Percentiles rank a stretch among this genome's conserved stretches.
Conservation (phyloP, 208 protist genomes). For the Chromosphaera perkinsii region DNA sequence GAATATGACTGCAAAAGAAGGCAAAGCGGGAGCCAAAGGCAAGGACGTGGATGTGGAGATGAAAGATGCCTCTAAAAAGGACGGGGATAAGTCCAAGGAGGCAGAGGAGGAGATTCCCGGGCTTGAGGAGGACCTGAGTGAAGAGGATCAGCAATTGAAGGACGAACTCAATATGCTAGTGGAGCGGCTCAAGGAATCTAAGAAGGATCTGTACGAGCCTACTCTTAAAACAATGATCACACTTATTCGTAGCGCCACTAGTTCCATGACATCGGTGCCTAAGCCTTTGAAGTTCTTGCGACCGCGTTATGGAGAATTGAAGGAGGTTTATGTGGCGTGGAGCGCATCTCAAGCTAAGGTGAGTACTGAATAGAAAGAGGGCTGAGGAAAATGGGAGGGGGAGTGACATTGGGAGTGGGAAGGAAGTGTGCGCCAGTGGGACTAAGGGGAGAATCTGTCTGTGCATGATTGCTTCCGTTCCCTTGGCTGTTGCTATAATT, state of each 20-base stretch:
- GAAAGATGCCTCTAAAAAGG: too few species aligned
- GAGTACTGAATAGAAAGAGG: slow-evolving; percentile 28
- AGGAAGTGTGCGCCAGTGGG: too few species aligned
- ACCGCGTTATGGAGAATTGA: slow-evolving; percentile 81
- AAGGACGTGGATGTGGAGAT: too few species aligned
- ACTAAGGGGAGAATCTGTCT: too few species aligned
- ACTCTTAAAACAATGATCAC: slow-evolving; percentile 82
- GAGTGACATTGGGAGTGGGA: too few species aligned
- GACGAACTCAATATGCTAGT: slow-evolving; percentile 85
- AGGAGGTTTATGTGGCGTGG: slow-evolving; percentile 68
- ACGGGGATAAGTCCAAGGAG: too few species aligned
- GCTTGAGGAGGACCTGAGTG: slow-evolving; percentile 28
- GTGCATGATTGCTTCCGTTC: too few species aligned
- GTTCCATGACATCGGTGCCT: slow-evolving; percentile 95
- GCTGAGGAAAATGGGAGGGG: too few species aligned
- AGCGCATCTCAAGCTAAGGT: slow-evolving; percentile 38
- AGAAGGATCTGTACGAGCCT: slow-evolving; percentile 63
- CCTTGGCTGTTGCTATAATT: too few species aligned
- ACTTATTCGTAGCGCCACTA: slow-evolving; percentile 85
- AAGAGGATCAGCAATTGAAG: slow-evolving; percentile 86
- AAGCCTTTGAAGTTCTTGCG: slow-evolving; percentile 98
- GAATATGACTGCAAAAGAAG: too few species aligned
- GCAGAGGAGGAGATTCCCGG: too few species aligned
- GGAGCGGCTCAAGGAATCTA: slow-evolving; percentile 62
- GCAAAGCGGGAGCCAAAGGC: too few species aligned